These are phyloP conservation scores for Rhinocladiella similis DNA, from an alignment of 2,329 filamentous ascomycete genomes.

Conservation along the genomic window DNA sequence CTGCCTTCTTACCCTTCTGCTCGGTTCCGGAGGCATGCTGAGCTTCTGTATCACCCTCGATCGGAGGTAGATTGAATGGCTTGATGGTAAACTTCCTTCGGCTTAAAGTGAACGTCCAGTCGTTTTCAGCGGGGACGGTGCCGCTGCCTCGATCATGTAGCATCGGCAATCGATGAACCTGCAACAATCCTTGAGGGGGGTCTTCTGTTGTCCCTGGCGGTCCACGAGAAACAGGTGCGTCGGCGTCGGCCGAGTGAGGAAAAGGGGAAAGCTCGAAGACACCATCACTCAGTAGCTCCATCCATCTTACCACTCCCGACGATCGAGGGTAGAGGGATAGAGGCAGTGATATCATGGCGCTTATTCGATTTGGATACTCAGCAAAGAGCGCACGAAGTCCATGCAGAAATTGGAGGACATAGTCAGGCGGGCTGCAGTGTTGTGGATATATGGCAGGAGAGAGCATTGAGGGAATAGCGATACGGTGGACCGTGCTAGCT, in stretches of 20 bases:
- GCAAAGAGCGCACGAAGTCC: constrained; percentile 73
- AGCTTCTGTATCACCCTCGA: constrained; percentile 71
- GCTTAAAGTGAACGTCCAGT: constrained; percentile 88
- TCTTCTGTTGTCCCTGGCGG: constrained; percentile 62
- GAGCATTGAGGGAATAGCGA: constrained; percentile 81
- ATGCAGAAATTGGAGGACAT: constrained; percentile 80
- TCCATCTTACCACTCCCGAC: constrained; percentile 77
- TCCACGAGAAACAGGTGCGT: constrained; percentile 24
- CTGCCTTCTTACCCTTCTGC: constrained; percentile 60
- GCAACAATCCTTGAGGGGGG: constrained; percentile 80
- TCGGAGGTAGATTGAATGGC: constrained; percentile 84
- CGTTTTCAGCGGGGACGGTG: constrained; percentile 70
- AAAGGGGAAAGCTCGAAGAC: constrained; percentile 80
- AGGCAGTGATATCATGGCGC: constrained; percentile 74
- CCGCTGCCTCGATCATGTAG: constrained; percentile 85
- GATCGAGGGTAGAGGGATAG: constrained; percentile 75
- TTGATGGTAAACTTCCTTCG: constrained; percentile 80
- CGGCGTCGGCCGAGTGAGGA: constrained; percentile 59
- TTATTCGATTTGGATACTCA: constrained; percentile 63
- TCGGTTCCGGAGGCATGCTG: constrained; percentile 49
- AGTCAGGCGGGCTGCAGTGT: constrained; percentile 65
- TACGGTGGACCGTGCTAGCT: constrained; percentile 66
- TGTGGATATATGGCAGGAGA: constrained; percentile 82
- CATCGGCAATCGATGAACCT: constrained; percentile 78
- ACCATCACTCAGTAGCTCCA: constrained; percentile 80